Evolutionary conservation across 805 yeast species (phyloP), one percentile per base, ranked within the genome.

Genomic region (Blastobotrys terrestris): DNA sequence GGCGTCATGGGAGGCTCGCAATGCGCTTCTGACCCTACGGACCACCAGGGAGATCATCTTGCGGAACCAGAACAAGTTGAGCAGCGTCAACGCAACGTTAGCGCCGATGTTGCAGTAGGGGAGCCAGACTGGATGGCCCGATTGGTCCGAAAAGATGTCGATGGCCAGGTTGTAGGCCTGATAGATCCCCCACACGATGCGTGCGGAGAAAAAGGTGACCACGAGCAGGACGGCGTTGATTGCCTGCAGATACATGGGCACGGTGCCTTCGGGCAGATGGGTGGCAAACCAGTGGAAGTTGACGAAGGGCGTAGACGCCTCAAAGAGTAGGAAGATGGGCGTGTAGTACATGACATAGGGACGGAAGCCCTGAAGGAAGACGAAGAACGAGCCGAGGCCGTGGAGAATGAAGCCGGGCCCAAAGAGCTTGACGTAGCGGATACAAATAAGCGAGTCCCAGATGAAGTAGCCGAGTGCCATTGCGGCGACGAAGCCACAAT

Each of bases 261-360:
- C 74, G 2, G 80, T 68, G 2, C 85, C 87, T 1, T 75, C 75
- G 1, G 96, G 94, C 15, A 90, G 73, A 61, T 87, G 84, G 31
- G 85, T 77, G 35, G 89, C 83, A 68, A 85, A 91, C 97, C 97
- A 94, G 68, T 94, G 88, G 65, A 87, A 67, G 69, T 94, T 95
- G 56, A 94, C 96, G 70, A 94, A 94, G 6, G 98, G 98, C 1
- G 97, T 87, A 46, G 95, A 85, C 42, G 87, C 77, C 70, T 94
- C 99, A 68, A 86, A 94, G 48, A 87, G 66, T 61, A 94, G 75
- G 66, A 91, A 94, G 18, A 84, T 81, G 1, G 96, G 92, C 22
- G 87, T 78, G 81, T 86, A 85, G 49, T 90, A 85, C 68, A 84
- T 81, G 64, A 88, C 80, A 67, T 83, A 87, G 2, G 97, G 97